phyloP scores from a whole-genome alignment of 169 alveolate genomes.

The Sarcocystis neurona region DNA sequence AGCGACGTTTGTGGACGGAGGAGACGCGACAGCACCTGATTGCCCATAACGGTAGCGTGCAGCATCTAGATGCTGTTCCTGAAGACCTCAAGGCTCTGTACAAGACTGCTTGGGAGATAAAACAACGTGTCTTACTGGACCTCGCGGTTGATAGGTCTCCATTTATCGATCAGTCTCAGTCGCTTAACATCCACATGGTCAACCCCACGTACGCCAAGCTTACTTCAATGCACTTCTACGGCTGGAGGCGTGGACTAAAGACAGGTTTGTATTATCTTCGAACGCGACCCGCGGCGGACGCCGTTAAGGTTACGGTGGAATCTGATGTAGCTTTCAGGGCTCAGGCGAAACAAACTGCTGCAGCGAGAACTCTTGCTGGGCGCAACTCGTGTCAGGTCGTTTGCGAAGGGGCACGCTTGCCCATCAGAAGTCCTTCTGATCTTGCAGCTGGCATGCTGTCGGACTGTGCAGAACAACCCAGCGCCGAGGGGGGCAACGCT shows the following conservation, averaged over 20 bases:
- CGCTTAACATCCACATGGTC: constrained; percentile 94
- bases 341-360: neutral
- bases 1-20: constrained; percentile 92
- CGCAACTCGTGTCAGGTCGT: too few relatives aligned
- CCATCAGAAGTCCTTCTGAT: too few relatives aligned
- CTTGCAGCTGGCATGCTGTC: too few relatives aligned
- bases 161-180: constrained; percentile 80
- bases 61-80: constrained; percentile 91
- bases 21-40: constrained; percentile 92
- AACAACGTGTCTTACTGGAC: constrained; percentile 93
- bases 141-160: constrained; percentile 96
- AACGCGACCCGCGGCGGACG: constrained; percentile 97
- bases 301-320: constrained; percentile 98
- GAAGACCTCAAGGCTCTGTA: constrained; percentile 85
- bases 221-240: constrained; percentile 98
- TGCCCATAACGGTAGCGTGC: constrained; percentile 95
- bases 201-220: constrained; percentile 95
- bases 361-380: too few relatives aligned
- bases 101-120: constrained; percentile 99
- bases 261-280: constrained; percentile 97
- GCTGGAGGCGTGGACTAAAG: constrained; percentile 97
- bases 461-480: too few relatives aligned
- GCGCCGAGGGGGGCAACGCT: too few relatives aligned
- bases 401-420: too few relatives aligned
- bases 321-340: constrained; percentile 17